A percentile compares a stretch with the other conserved stretches of the same genome.
These are phyloP conservation scores for Laguncularia racemosa DNA, from an alignment of 345 rosid genomes.

Conservation along the genomic window DNA sequence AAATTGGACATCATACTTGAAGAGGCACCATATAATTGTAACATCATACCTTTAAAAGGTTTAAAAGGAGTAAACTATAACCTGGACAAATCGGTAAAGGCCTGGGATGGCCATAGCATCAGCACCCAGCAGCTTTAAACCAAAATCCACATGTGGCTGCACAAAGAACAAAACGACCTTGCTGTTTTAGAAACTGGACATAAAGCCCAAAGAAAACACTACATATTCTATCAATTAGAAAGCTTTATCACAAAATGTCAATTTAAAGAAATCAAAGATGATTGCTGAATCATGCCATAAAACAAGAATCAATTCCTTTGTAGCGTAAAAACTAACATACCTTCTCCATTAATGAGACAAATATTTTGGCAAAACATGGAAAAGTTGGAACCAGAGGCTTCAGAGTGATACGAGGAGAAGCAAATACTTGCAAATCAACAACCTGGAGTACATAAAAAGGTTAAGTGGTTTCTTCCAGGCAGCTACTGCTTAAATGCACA, in stretches of 20 bases:
- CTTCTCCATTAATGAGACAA: constrained; percentile 89
- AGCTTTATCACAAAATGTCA: too few relatives aligned
- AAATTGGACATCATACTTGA: not conserved
- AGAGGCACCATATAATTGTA: not conserved
- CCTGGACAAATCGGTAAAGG: constrained; percentile 73
- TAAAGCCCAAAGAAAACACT: too few relatives aligned
- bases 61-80: constrained; percentile 6
- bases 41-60: too few relatives aligned
- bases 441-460: constrained; percentile 39
- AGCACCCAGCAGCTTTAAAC: constrained; percentile 77
- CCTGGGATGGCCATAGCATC: constrained; percentile 98
- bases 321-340: constrained; percentile 25
- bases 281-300: too few relatives aligned
- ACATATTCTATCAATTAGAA: too few relatives aligned
- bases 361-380: constrained; percentile 94
- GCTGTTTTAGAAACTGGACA: not conserved
- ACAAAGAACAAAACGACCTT: not conserved
- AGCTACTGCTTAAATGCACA: too few relatives aligned
- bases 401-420: constrained; percentile 81
- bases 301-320: too few relatives aligned
- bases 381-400: constrained; percentile 85
- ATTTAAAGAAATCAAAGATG: too few relatives aligned
- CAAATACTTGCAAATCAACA: constrained; percentile 90
- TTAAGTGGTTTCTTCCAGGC: not conserved
- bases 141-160: constrained; percentile 96